Conservation (phyloP, 768 basidiomycete genomes). For the Gautieria morchelliformis region DNA sequence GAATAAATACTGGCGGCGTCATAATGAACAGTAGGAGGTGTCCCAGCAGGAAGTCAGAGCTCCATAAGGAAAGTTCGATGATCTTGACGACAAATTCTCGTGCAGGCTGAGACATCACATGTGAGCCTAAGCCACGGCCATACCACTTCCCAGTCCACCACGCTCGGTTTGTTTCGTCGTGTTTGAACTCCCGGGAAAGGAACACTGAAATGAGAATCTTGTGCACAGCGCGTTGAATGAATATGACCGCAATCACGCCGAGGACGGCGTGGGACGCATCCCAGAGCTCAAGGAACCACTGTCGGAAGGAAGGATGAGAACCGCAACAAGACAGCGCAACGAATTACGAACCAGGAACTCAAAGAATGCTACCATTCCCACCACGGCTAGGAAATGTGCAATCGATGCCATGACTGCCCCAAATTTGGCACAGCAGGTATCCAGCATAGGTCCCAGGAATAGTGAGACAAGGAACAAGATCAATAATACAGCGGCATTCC, state of each 20-base stretch:
- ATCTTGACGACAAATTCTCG: conserved; percentile 98
- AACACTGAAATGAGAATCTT: conserved; percentile 92
- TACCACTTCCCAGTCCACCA: conserved; percentile 99
- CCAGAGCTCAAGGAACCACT: conserved; percentile 97
- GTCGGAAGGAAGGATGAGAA: conserved; percentile 5
- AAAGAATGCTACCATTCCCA: conserved; percentile 91
- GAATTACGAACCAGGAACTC: conserved; percentile 74
- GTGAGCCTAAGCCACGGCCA: conserved; percentile 81
- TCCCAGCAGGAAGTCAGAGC: conserved; percentile 83
- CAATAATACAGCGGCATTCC: conserved; percentile 84
- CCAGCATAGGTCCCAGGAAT: conserved; percentile 87
- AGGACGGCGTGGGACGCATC: conserved; percentile 86
- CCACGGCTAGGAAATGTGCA: conserved; percentile 70
- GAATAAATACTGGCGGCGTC: conserved; percentile 79
- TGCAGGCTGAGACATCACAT: conserved; percentile 95
- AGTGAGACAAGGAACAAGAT: conserved; percentile 84
- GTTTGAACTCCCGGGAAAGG: conserved; percentile 96
- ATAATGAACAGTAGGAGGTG: conserved; percentile 87
- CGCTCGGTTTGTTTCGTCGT: conserved; percentile 95
- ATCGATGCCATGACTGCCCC: conserved; percentile 88
- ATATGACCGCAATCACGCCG: conserved; percentile 84
- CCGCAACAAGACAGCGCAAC: background rate
- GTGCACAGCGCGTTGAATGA: conserved; percentile 86
- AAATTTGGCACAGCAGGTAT: conserved; percentile 76
- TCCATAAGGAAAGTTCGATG: conserved; percentile 92